These are phyloP conservation scores for Aquilaria agallochum DNA, from an alignment of 441 rosid species.

Conservation along the genomic window DNA sequence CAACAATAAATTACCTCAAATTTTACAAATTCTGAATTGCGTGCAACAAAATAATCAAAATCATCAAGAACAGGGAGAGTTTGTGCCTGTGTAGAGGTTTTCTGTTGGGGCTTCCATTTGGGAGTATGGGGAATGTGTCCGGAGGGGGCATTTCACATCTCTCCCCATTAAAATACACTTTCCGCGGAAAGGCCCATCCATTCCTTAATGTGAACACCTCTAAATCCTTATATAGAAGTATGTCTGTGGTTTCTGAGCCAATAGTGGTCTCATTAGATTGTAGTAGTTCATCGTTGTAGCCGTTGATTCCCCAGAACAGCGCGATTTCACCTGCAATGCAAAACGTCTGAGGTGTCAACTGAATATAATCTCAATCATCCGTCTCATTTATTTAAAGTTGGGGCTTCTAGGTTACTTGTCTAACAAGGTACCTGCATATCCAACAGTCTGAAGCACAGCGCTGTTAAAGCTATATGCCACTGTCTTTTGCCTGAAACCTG, in stretches of 20 bases:
- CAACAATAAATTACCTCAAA: too few species aligned
- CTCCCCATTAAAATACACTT: slow-evolving; percentile 38
- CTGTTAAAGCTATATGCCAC: slow-evolving; percentile 43
- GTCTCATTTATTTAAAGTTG: not conserved
- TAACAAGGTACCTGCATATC: slow-evolving; percentile 28
- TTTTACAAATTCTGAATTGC: too few species aligned
- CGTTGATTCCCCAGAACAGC: slow-evolving; percentile 41
- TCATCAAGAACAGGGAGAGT: slow-evolving; percentile 8
- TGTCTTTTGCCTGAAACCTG: slow-evolving; percentile 32
- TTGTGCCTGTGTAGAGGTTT: slow-evolving; percentile 6
- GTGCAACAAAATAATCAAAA: too few species aligned
- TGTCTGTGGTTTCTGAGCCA: slow-evolving; percentile 42
- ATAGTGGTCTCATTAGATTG: slow-evolving; percentile 18
- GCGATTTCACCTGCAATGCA: slow-evolving; percentile 37
- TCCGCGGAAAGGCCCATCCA: slow-evolving; percentile 42
- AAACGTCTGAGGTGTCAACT: not conserved
- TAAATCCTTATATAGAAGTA: slow-evolving; percentile 36
- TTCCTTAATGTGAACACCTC: slow-evolving; percentile 31
- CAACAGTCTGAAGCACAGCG: slow-evolving; percentile 31
- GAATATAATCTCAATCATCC: not conserved
- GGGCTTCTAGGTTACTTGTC: too few species aligned
- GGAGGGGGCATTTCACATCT: slow-evolving; percentile 42
- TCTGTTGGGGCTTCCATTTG: slow-evolving; percentile 20
- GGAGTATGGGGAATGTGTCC: slow-evolving; percentile 41
- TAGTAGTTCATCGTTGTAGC: slow-evolving; percentile 32